Base-by-base conservation (phyloP, 352 stramenopile species). In the Aphanomyces cochlioides region DNA sequence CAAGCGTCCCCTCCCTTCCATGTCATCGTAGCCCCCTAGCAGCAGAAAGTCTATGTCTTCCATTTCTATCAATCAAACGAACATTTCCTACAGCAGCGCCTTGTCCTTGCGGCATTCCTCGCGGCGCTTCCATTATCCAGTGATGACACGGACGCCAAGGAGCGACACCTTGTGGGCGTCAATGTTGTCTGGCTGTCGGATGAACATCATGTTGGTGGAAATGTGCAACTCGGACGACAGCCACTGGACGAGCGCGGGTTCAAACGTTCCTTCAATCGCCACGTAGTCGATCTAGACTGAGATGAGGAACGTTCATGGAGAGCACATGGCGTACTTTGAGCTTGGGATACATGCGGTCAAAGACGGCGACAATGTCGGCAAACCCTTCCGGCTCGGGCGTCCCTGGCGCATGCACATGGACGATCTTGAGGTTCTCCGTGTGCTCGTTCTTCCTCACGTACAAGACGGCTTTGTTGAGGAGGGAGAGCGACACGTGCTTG, bases 381-480 rank as follows among this genome's bases (percentile, higher is more conserved):
- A 97, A 80, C 48, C 93, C 84, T 43, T 89, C 72, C 45, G 73
- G 64, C 15, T 61, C 64, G 34, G 64, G 10, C 12, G 64, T 70
- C 21, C 34, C 38, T 13, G 40, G 48, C 56, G 66, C n/a, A 41
- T 75, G 58, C 54, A 93, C 79, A 75, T 98, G 91, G 10, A 97
- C 88, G 41, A 98, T 81, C 54, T 92, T 81, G 39, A 98, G 78
- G 61, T 92, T 94, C 77, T 96, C 87, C 38, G 91, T 97, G 70
- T 97, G 88, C 53, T 95, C 87, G 75, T 98, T 98, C 57, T 89
- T 82, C 34, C 86, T 85, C 48, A 98, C 91, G 72, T 98, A 98
- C 3, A 98, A 75, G 61, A 98, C 92, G 2, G 92, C 92, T 73
- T 98, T 98, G 78, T 98, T 98, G 43, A 98, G 75, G 43, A 97